phyloP scores from a whole-genome alignment of 1,139 yeast species.

The Saccharomyces uvarum region DNA sequence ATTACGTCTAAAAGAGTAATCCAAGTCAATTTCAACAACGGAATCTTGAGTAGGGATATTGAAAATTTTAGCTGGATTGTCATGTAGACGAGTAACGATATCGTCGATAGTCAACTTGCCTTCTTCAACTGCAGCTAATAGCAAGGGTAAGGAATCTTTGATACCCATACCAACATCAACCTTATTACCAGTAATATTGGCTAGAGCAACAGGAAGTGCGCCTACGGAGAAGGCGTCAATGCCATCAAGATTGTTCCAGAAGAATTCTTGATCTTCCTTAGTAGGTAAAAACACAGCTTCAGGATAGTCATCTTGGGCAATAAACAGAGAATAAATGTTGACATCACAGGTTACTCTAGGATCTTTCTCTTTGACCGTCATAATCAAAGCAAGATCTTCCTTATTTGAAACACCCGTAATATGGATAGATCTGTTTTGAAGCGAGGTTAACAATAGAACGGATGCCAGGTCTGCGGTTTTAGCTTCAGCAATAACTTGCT shows the following conservation, averaged over 20 bases:
- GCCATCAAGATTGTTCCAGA: slow-evolving; percentile 67
- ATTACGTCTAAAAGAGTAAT: slow-evolving; percentile 42
- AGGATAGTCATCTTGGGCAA: slow-evolving; percentile 65
- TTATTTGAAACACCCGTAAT: slow-evolving; percentile 76
- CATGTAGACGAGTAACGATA: slow-evolving; percentile 65
- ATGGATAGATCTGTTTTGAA: slow-evolving; percentile 80
- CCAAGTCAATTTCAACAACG: slow-evolving; percentile 73
- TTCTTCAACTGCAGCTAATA: slow-evolving; percentile 70
- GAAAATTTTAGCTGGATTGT: slow-evolving; percentile 76
- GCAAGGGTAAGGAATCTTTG: slow-evolving; percentile 72
- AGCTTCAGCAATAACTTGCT: slow-evolving; percentile 90
- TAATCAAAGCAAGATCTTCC: slow-evolving; percentile 77
- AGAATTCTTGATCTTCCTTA: slow-evolving; percentile 66
- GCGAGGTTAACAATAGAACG: slow-evolving; percentile 78
- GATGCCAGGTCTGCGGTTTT: slow-evolving; percentile 88
- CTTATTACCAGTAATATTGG: slow-evolving; percentile 53
- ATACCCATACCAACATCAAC: slow-evolving; percentile 69
- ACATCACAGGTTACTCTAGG: slow-evolving; percentile 87
- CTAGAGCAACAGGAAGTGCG: slow-evolving; percentile 63
- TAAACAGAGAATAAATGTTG: slow-evolving; percentile 69
- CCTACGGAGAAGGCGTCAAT: slow-evolving; percentile 90
- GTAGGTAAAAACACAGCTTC: slow-evolving; percentile 70
- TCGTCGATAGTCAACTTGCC: slow-evolving; percentile 68
- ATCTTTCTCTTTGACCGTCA: slow-evolving; percentile 77
- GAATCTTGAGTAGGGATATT: slow-evolving; percentile 75